A percentile compares a stretch with the other conserved stretches of the same genome.
Evolutionary conservation across 176 grass and related monocot genomes (phyloP).

Genomic region (Zea luxurians): DNA sequence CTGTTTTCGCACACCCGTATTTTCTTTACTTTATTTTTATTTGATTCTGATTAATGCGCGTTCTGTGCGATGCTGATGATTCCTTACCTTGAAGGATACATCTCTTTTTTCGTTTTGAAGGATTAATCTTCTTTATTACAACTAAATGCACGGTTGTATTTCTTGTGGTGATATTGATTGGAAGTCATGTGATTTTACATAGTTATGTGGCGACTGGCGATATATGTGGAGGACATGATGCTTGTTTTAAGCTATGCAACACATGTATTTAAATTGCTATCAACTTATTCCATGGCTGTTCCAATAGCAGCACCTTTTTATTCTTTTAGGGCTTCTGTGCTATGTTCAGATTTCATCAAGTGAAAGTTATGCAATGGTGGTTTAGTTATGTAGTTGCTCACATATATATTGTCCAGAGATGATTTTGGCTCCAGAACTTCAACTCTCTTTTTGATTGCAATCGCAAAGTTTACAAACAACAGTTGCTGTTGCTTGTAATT

Average conservation of each 20-base stretch:
- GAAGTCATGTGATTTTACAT: neutral
- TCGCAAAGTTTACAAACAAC: neutral
- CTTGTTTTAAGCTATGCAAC: neutral
- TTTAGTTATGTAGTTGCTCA: neutral
- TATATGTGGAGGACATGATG: slow-evolving; percentile 1
- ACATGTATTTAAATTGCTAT: neutral
- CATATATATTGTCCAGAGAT: neutral
- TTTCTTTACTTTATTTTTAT: neutral
- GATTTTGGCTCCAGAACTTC: neutral
- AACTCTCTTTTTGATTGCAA: neutral
- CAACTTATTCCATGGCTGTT: neutral
- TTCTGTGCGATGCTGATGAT: neutral
- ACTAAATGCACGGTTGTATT: neutral
- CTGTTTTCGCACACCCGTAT: neutral
- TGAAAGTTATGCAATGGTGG: neutral
- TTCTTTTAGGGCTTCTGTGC: neutral
- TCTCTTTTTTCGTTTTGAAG: neutral
- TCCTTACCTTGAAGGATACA: neutral
- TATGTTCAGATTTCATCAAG: neutral
- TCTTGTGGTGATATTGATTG: neutral
- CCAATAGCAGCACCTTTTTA: neutral
- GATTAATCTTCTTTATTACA: neutral
- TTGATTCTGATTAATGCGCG: neutral
- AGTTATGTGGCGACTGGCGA: neutral
- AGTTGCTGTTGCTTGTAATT: neutral